These are phyloP conservation scores for Cytospora piceicola DNA, from an alignment of 2,329 filamentous ascomycete species.

Conservation along the genomic window DNA sequence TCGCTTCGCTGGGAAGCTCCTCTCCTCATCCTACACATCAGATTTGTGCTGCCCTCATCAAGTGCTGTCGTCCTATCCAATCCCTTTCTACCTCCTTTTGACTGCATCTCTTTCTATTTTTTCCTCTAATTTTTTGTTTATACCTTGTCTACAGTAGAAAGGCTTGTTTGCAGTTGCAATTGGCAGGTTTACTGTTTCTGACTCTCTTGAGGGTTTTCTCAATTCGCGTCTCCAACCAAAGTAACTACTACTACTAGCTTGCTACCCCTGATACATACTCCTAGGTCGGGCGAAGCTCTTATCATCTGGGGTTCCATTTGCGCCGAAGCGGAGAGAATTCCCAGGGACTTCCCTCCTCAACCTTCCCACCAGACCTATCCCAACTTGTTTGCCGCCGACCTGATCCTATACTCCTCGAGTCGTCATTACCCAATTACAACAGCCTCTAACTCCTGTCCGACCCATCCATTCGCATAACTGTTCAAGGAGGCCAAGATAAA, in stretches of 20 bases:
- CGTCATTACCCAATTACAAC: not conserved
- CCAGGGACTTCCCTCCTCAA: constrained; percentile 3
- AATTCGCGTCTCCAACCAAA: not conserved
- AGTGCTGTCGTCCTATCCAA: not conserved
- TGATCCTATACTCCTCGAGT: not conserved
- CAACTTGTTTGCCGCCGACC: not conserved
- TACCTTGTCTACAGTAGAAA: not conserved
- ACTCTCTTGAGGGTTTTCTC: not conserved
- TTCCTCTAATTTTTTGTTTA: too few relatives aligned
- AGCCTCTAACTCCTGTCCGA: not conserved
- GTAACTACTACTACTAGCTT: not conserved
- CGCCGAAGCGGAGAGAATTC: constrained; percentile 2
- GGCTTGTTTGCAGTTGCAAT: not conserved
- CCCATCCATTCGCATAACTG: not conserved
- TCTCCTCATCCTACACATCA: not conserved
- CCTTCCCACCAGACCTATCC: not conserved
- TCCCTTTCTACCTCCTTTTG: not conserved
- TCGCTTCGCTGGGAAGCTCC: not conserved
- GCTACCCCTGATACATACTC: not conserved
- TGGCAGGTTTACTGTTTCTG: not conserved
- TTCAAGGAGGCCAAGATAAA: not conserved
- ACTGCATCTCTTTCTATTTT: not conserved
- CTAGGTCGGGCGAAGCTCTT: not conserved
- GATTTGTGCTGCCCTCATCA: not conserved
- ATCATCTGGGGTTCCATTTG: not conserved